A percentile compares a stretch with the other conserved stretches of the same genome.
phyloP scores from a whole-genome alignment of 495 filamentous ascomycete genomes.

The Trichoderma erinaceum region DNA sequence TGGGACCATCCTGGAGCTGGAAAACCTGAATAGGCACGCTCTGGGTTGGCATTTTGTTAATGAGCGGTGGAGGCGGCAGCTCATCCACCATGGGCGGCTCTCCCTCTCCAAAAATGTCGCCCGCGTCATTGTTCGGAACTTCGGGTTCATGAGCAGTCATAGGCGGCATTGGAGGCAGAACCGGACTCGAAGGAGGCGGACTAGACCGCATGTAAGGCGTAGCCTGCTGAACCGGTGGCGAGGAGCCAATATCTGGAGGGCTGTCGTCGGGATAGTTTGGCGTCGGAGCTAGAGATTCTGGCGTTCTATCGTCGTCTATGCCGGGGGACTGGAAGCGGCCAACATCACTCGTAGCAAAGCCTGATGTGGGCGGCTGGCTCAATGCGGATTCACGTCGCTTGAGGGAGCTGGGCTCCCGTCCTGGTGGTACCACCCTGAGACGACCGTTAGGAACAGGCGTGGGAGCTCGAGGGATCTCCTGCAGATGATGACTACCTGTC shows the following conservation, averaged over 20 bases:
- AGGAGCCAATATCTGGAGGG: constrained; percentile 64
- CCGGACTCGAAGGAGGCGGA: constrained; percentile 64
- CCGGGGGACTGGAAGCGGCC: constrained; percentile 46
- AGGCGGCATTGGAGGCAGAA: constrained; percentile 56
- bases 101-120: constrained; percentile 49
- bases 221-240: constrained; percentile 63
- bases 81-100: constrained; percentile 21
- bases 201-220: constrained; percentile 41
- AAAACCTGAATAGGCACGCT: constrained; percentile 16
- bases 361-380: constrained; percentile 9
- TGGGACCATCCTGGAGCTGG: constrained; percentile 19
- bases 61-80: constrained; percentile 19
- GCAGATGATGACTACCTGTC: constrained; percentile 49
- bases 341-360: constrained; percentile 1
- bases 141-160: constrained; percentile 59
- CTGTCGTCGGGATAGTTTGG: constrained; percentile 41
- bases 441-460: constrained; percentile 61
- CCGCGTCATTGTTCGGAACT: constrained; percentile 70
- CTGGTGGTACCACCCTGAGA: constrained; percentile 15
- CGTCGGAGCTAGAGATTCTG: constrained; percentile 9
- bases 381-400: constrained; percentile 10
- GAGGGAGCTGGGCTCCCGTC: constrained; percentile 12
- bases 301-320: constrained; percentile 35
- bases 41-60: constrained; percentile 18
- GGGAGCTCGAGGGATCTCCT: constrained; percentile 72